These are phyloP conservation scores for Penicillium cosmopolitanum DNA, from an alignment of 495 filamentous ascomycete species.

Conservation along the genomic window DNA sequence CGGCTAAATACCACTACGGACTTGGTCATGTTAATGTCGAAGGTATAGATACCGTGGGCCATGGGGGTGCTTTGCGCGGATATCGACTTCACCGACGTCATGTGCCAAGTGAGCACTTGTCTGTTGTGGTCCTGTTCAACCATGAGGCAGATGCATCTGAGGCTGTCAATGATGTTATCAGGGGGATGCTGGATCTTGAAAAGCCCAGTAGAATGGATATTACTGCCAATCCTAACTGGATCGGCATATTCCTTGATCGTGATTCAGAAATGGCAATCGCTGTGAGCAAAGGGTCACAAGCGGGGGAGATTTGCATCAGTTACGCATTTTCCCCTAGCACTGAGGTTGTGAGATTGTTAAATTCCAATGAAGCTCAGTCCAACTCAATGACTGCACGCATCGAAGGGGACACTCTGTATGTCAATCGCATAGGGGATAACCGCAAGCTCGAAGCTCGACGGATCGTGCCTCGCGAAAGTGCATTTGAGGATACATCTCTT, in stretches of 20 bases:
- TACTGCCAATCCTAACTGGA: constrained; percentile 18
- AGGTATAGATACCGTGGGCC: constrained; percentile 27
- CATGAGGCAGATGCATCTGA: constrained; percentile 26
- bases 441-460: constrained; percentile 27
- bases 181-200: constrained; percentile 16
- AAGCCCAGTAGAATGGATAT: constrained; percentile 6
- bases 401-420: constrained; percentile 20
- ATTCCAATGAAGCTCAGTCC: constrained; percentile 14
- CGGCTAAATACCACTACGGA: constrained; percentile 32
- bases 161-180: constrained; percentile 23
- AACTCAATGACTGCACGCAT: constrained; percentile 20
- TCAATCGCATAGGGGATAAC: constrained; percentile 33
- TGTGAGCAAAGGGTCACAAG: constrained; percentile 17
- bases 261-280: constrained; percentile 28
- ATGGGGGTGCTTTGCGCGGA: constrained; percentile 39
- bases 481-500: constrained; percentile 11
- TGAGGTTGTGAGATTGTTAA: constrained; percentile 14
- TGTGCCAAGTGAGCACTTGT: constrained; percentile 29
- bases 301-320: constrained; percentile 22
- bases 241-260: constrained; percentile 34
- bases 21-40: constrained; percentile 18
- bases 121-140: constrained; percentile 37
- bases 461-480: constrained; percentile 15
- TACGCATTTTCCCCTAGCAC: constrained; percentile 19
- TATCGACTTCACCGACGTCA: constrained; percentile 35